Conservation (phyloP, 192 early-diverging fungal genomes). For the Umbelopsis ramanniana region DNA sequence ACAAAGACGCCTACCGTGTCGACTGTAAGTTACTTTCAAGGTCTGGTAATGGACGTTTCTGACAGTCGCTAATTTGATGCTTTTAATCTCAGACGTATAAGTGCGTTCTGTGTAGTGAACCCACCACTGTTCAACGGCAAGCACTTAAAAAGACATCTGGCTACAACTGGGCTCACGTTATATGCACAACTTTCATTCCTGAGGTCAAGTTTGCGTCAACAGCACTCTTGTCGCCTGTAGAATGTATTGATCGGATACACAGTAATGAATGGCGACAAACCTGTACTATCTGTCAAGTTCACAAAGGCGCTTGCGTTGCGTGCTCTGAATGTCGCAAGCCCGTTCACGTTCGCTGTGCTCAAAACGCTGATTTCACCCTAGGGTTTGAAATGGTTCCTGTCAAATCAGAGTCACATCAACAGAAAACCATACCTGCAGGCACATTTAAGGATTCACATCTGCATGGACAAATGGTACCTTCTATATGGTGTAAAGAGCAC, state of each 20-base stretch:
- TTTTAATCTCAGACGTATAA: conserved; percentile 51
- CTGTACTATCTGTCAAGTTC: conserved; percentile 40
- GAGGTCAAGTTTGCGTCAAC: conserved; percentile 56
- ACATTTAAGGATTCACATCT: conserved; percentile 28
- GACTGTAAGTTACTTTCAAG: conserved; percentile 43
- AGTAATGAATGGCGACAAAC: conserved; percentile 45
- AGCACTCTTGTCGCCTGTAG: conserved; percentile 44
- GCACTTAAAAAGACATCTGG: conserved; percentile 73
- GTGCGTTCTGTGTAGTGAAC: conserved; percentile 66
- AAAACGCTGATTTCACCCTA: conserved; percentile 41
- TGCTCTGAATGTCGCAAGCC: conserved; percentile 49
- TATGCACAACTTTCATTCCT: conserved; percentile 64
- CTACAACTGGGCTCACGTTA: conserved; percentile 78
- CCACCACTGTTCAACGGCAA: conserved; percentile 33
- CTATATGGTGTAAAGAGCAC: conserved; percentile 52
- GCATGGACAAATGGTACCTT: conserved; percentile 48
- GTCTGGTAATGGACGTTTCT: background rate
- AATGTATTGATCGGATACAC: conserved; percentile 51
- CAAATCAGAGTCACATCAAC: conserved; percentile 15
- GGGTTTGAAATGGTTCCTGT: conserved; percentile 52
- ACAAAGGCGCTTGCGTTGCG: conserved; percentile 44
- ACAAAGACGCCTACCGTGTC: conserved; percentile 60
- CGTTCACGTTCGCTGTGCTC: conserved; percentile 57
- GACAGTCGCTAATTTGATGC: background rate
- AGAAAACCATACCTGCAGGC: conserved; percentile 22